phyloP scores from a whole-genome alignment of 208 protist genomes.

The Wallacemonas collosoma region DNA sequence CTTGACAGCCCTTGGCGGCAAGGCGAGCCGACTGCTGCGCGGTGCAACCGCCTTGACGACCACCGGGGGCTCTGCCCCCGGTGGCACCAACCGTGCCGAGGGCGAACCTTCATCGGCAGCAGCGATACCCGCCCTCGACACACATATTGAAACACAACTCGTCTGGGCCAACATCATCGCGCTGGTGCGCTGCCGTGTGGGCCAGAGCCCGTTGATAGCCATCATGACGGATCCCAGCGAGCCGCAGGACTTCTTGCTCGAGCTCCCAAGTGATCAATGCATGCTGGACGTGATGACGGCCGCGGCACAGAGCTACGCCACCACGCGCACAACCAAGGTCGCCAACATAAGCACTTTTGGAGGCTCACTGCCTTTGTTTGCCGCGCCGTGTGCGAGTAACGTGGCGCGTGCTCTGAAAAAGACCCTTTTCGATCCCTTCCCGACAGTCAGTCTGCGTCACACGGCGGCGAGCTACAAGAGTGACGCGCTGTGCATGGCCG shows the following conservation, averaged over 20 bases:
- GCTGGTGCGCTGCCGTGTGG: conserved; percentile 43
- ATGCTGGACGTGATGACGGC: conserved; percentile 24
- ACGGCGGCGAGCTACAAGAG: conserved; percentile 30
- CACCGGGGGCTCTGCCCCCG: neutral
- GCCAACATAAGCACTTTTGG: conserved; percentile 22
- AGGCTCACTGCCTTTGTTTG: conserved; percentile 36
- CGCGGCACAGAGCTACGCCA: conserved; percentile 8
- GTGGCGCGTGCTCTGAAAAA: conserved; percentile 42
- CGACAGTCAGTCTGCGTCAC: conserved; percentile 55
- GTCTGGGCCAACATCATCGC: conserved; percentile 45
- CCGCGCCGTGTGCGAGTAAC: conserved; percentile 40
- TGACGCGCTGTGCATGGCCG: conserved; percentile 53
- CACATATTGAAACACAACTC: conserved; percentile 26
- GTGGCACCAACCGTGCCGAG: neutral
- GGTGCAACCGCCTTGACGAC: conserved; percentile 11
- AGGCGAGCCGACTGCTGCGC: conserved; percentile 22
- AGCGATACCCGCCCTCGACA: neutral
- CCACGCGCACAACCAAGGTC: conserved; percentile 1
- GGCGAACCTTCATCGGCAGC: neutral
- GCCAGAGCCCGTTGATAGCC: conserved; percentile 35
- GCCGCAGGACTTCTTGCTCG: conserved; percentile 40
- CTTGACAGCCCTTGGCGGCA: conserved; percentile 10
- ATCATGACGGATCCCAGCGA: conserved; percentile 41
- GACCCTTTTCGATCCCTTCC: conserved; percentile 51
- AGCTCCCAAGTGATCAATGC: conserved; percentile 23